Evolutionary conservation across 139 green algal species (phyloP).

Genomic region (Chlorella vulgaris): DNA sequence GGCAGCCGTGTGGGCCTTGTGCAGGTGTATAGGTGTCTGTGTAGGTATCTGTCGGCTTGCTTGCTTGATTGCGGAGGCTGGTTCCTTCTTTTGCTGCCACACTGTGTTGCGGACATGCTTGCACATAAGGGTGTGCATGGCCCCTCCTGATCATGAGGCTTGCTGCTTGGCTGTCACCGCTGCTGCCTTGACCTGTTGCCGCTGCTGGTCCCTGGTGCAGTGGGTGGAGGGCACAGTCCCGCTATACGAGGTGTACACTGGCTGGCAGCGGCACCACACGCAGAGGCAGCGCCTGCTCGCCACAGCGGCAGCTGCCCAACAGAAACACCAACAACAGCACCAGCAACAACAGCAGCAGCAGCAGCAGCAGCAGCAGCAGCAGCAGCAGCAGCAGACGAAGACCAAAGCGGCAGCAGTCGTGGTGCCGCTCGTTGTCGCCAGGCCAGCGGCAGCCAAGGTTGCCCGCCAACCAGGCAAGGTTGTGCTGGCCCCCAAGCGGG

Average conservation of each 20-base stretch:
- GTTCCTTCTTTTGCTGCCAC: no score
- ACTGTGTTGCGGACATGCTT: no score
- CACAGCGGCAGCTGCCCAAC: constrained; percentile 35
- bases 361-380: not conserved
- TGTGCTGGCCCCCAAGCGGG: no score
- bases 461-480: no score
- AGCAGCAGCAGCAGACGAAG: not conserved
- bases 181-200: not conserved
- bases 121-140: no score
- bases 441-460: no score
- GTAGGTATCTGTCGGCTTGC: not conserved
- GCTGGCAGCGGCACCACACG: constrained; percentile 69
- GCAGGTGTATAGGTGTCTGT: constrained; percentile 27
- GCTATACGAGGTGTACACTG: constrained; percentile 77
- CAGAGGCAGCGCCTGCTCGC: constrained; percentile 58
- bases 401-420: no score
- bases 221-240: constrained; percentile 84
- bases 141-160: no score
- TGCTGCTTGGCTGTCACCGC: not conserved
- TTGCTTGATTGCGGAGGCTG: not conserved
- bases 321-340: constrained; percentile 43
- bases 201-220: no score
- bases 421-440: no score
- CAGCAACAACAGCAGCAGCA: not conserved
- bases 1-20: constrained; percentile 76